phyloP scores from a whole-genome alignment of 148 eudicot species.

The Pouteria glomerata region DNA sequence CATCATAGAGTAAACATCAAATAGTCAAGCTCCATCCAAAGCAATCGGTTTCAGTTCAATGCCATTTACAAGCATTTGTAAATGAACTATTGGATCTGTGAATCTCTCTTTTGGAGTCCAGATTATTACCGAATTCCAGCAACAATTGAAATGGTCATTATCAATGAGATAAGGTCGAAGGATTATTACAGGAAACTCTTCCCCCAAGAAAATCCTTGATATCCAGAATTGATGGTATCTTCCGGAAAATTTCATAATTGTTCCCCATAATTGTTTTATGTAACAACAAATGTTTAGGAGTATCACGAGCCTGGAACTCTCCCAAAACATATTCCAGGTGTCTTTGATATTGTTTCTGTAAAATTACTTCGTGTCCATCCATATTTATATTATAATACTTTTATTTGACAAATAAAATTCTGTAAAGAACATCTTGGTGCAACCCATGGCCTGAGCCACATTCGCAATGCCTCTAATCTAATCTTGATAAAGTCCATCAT shows the following conservation, averaged over 20 bases:
- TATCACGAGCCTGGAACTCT: background rate
- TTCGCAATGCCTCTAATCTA: background rate
- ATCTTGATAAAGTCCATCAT: background rate
- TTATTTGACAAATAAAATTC: background rate
- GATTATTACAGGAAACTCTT: background rate
- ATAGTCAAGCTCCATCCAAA: background rate
- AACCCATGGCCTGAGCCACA: background rate
- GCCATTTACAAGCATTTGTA: background rate
- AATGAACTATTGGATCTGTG: background rate
- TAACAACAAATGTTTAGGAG: background rate
- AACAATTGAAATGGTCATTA: background rate
- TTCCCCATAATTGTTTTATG: background rate
- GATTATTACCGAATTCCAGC: background rate
- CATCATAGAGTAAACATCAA: too few species aligned
- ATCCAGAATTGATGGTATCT: background rate
- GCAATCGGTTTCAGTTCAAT: background rate
- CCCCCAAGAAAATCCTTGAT: background rate
- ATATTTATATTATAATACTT: too few species aligned
- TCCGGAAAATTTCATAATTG: background rate
- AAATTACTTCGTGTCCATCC: background rate
- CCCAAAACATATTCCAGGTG: too few species aligned
- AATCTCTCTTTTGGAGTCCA: background rate
- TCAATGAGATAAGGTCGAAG: background rate
- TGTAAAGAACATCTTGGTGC: background rate
- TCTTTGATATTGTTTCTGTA: background rate